These are phyloP conservation scores for Auriculariales sp. DNA, from an alignment of 768 basidiomycete species.

Conservation along the genomic window DNA sequence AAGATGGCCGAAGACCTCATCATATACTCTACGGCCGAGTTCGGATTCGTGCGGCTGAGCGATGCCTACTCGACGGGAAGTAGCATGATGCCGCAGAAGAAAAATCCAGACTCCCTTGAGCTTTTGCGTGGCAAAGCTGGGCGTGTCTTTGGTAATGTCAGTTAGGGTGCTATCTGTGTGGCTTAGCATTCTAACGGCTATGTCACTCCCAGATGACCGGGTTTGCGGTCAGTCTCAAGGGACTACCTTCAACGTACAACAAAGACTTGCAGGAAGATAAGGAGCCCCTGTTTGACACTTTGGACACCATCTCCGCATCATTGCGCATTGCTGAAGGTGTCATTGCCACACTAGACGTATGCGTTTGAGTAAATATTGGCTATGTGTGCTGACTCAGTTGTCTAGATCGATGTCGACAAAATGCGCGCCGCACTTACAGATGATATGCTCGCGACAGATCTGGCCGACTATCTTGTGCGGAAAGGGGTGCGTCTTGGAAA, in stretches of 20 bases:
- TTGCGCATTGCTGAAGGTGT: conserved; percentile 92
- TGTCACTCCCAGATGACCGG: conserved; percentile 68
- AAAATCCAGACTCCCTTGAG: conserved; percentile 94
- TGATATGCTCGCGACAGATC: conserved; percentile 97
- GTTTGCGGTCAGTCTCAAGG: conserved; percentile 94
- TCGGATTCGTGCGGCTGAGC: conserved; percentile 89
- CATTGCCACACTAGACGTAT: conserved; percentile 73
- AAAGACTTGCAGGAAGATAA: conserved; percentile 99
- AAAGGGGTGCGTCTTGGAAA: conserved; percentile 62
- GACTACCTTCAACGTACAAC: conserved; percentile 96
- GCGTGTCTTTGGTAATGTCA: conserved; percentile 81
- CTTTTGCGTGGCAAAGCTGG: conserved; percentile 91
- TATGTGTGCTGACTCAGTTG: neutral
- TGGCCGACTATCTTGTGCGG: conserved; percentile 96
- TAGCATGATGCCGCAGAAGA: conserved; percentile 99
- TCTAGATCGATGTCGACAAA: conserved; percentile 73
- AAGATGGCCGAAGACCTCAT: conserved; percentile 93
- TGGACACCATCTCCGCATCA: conserved; percentile 78
- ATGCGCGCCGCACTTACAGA: conserved; percentile 87
- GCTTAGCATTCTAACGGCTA: neutral
- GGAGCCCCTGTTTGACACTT: conserved; percentile 89
- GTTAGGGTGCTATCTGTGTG: conserved; percentile 10
- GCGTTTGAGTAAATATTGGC: conserved; percentile 11
- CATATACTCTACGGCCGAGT: conserved; percentile 93
- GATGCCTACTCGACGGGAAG: conserved; percentile 99